Evolutionary conservation across 306 rosid genomes (phyloP).

Genomic region (Cicer bijugum): DNA sequence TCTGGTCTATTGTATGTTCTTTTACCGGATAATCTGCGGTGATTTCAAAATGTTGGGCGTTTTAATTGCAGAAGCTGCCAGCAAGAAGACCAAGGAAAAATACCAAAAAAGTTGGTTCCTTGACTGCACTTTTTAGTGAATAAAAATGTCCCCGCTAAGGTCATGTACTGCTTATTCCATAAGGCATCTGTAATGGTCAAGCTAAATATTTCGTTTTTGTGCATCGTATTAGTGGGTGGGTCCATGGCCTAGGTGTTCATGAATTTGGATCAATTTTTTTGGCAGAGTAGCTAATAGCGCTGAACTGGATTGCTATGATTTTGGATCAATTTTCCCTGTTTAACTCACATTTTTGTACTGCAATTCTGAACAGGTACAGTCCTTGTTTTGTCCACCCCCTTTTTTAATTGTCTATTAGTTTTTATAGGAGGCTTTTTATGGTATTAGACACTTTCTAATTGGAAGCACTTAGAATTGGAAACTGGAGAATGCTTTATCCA

Average conservation of each 20-base stretch:
- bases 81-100: conserved; percentile 14
- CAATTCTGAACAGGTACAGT: conserved; percentile 3
- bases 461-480: not conserved
- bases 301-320: not conserved
- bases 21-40: conserved; percentile 5
- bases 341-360: not conserved
- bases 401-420: not conserved
- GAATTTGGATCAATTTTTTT: not conserved
- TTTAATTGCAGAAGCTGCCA: not conserved
- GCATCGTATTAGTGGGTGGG: not conserved
- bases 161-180: not conserved
- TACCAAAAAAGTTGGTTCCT: conserved; percentile 15
- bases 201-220: not conserved
- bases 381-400: not conserved
- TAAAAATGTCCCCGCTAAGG: not conserved
- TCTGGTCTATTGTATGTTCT: not conserved
- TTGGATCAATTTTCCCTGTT: no score
- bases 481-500: not conserved
- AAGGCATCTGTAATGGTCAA: not conserved
- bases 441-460: not conserved
- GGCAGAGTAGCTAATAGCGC: not conserved
- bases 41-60: not conserved
- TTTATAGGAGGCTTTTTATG: not conserved
- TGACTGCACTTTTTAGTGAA: conserved; percentile 11
- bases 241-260: not conserved